Percentiles rank a stretch among this genome's conserved stretches.
Evolutionary conservation across 495 filamentous ascomycete genomes (phyloP).

Genomic region (Aspergillus leporis): DNA sequence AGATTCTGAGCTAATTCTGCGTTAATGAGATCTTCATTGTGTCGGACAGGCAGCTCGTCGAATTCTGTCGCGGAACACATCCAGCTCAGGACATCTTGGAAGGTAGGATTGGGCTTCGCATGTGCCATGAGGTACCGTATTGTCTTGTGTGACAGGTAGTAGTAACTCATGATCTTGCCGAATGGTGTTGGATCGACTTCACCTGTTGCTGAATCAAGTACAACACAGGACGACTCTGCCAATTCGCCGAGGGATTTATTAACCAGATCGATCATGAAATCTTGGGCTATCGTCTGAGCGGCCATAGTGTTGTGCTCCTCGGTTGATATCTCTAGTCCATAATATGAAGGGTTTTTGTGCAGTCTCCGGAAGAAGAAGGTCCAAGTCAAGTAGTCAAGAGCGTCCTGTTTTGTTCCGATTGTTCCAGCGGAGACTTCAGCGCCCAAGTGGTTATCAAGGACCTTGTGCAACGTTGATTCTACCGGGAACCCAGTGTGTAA

Average conservation of each 20-base stretch:
- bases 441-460: slow-evolving; percentile 94
- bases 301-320: slow-evolving; percentile 90
- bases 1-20: slow-evolving; percentile 82
- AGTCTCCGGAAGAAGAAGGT: slow-evolving; percentile 98
- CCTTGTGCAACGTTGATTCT: slow-evolving; percentile 93
- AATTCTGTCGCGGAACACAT: slow-evolving; percentile 94
- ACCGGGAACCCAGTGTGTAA: slow-evolving; percentile 97
- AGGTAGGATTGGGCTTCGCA: slow-evolving; percentile 74
- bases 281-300: slow-evolving; percentile 81
- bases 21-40: slow-evolving; percentile 99
- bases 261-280: slow-evolving; percentile 90
- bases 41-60: slow-evolving; percentile 95
- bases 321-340: slow-evolving; percentile 89
- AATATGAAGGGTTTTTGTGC: slow-evolving; percentile 98
- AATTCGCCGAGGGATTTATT: slow-evolving; percentile 80
- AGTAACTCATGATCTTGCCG: slow-evolving; percentile 99
- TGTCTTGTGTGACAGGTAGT: slow-evolving; percentile 96
- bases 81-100: slow-evolving; percentile 87
- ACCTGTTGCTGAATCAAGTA: slow-evolving; percentile 73
- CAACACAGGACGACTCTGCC: slow-evolving; percentile 77
- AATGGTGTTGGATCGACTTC: slow-evolving; percentile 86
- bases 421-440: slow-evolving; percentile 94
- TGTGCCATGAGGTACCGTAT: slow-evolving; percentile 78
- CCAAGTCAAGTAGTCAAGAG: slow-evolving; percentile 97
- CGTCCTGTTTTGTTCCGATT: slow-evolving; percentile 91